A percentile compares a stretch with the other conserved stretches of the same genome.
Conservation (phyloP, 78 protist species). For the Tieghemostelium lacteum region DNA sequence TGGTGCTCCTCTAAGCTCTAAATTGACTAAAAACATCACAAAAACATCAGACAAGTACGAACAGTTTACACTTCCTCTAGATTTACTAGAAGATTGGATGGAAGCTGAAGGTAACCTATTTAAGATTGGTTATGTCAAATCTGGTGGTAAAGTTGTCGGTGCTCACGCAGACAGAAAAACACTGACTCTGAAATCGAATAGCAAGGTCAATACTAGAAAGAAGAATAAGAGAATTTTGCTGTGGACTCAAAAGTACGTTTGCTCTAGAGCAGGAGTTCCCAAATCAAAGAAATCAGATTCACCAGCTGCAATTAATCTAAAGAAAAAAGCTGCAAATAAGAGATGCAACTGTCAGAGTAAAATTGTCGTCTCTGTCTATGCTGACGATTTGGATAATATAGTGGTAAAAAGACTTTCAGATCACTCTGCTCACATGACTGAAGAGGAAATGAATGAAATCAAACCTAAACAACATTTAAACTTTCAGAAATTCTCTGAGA, state of each 20-base stretch:
- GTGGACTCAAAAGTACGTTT: conserved; percentile 75
- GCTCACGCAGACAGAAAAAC: conserved; percentile 79
- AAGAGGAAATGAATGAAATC: conserved; percentile 2
- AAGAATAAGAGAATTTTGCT: conserved; percentile 62
- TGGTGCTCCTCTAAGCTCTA: neutral
- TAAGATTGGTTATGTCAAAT: conserved; percentile 48
- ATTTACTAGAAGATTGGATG: conserved; percentile 67
- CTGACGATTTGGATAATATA: conserved; percentile 47
- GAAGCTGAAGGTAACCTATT: conserved; percentile 59
- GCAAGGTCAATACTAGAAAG: conserved; percentile 17
- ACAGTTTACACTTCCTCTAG: conserved; percentile 47
- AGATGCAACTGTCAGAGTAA: conserved; percentile 67
- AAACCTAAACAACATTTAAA: conserved; percentile 1
- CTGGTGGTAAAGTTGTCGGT: conserved; percentile 75
- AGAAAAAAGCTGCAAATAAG: conserved; percentile 3
- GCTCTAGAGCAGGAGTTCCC: conserved; percentile 46
- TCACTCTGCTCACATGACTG: conserved; percentile 59
- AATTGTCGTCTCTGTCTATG: conserved; percentile 65
- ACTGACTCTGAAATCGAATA: conserved; percentile 39
- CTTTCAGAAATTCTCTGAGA: conserved; percentile 14
- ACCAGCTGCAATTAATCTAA: neutral
- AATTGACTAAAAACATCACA: too few species aligned
- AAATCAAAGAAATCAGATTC: neutral
- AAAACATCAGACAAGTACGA: conserved; percentile 45
- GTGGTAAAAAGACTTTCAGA: conserved; percentile 66